Evolutionary conservation across 164 flowering plant genomes (phyloP).

Genomic region (Berberis thunbergii): DNA sequence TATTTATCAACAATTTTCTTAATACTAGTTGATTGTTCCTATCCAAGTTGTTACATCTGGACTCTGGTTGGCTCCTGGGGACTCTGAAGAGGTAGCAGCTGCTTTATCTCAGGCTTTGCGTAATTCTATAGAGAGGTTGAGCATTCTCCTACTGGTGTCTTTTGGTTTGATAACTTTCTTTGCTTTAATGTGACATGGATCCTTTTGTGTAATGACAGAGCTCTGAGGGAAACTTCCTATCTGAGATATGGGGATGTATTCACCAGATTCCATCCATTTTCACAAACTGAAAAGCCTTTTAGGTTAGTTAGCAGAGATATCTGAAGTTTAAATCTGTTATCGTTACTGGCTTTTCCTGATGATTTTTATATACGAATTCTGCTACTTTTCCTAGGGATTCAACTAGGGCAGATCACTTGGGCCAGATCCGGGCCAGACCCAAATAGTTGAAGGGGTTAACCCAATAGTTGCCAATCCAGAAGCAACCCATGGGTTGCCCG

Average conservation of each 20-base stretch:
- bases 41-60: slow-evolving; percentile 75
- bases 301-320: slow-evolving; percentile 35
- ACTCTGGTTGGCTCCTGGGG: slow-evolving; percentile 95
- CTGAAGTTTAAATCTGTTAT: slow-evolving; percentile 1
- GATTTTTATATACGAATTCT: neutral
- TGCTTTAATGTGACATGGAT: slow-evolving; percentile 1
- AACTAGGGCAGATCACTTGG: too few relatives aligned
- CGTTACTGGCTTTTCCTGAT: neutral
- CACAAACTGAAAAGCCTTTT: slow-evolving; percentile 60
- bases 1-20: neutral
- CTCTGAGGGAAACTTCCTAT: slow-evolving; percentile 56
- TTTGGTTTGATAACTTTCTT: neutral
- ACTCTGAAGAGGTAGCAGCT: slow-evolving; percentile 88
- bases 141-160: slow-evolving; percentile 2
- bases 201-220: slow-evolving; percentile 37
- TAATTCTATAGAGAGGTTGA: slow-evolving; percentile 81
- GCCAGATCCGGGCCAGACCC: too few relatives aligned
- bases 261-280: slow-evolving; percentile 49
- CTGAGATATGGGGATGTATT: slow-evolving; percentile 94
- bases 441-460: too few relatives aligned
- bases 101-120: slow-evolving; percentile 90
- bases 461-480: too few relatives aligned
- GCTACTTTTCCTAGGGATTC: too few relatives aligned
- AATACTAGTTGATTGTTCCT: neutral
- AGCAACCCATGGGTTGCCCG: too few relatives aligned